These are phyloP conservation scores for Syzygium malaccense DNA, from an alignment of 441 rosid genomes.

Conservation along the genomic window DNA sequence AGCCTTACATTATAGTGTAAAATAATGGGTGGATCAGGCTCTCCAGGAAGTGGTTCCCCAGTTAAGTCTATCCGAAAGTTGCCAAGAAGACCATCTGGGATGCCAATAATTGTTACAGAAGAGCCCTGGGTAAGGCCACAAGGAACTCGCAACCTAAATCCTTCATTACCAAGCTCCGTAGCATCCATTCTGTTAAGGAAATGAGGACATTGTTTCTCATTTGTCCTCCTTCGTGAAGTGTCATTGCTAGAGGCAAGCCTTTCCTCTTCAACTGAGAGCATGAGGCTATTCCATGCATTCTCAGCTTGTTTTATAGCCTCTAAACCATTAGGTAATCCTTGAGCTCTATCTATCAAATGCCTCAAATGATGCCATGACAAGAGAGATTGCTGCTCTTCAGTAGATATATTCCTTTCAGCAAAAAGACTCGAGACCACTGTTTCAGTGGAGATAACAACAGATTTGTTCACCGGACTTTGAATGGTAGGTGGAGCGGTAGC, in stretches of 20 bases:
- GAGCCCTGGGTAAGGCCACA: constrained; percentile 98
- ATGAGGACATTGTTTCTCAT: constrained; percentile 83
- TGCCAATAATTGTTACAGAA: constrained; percentile 80
- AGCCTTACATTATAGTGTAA: constrained; percentile 95
- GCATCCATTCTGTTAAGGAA: constrained; percentile 80
- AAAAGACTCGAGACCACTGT: constrained; percentile 47
- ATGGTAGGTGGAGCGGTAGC: constrained; percentile 40
- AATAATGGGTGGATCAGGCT: constrained; percentile 94
- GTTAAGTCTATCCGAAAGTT: constrained; percentile 78
- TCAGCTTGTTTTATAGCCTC: constrained; percentile 94
- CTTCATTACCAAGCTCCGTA: constrained; percentile 37
- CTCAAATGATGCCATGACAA: constrained; percentile 66
- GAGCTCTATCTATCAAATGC: constrained; percentile 56
- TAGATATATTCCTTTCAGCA: constrained; percentile 50
- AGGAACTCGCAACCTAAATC: constrained; percentile 53
- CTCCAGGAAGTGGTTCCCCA: constrained; percentile 94
- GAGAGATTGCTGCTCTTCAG: constrained; percentile 57
- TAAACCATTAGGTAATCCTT: constrained; percentile 58
- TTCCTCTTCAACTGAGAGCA: constrained; percentile 63
- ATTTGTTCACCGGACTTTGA: constrained; percentile 44
- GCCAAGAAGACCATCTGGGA: constrained; percentile 85
- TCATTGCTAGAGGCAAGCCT: constrained; percentile 35
- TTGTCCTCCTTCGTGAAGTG: constrained; percentile 35
- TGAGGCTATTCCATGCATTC: constrained; percentile 73
- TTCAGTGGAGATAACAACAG: constrained; percentile 53